A percentile compares a stretch with the other conserved stretches of the same genome.
Conservation (phyloP, 306 rosid species). For the Mucuna pruriens region DNA sequence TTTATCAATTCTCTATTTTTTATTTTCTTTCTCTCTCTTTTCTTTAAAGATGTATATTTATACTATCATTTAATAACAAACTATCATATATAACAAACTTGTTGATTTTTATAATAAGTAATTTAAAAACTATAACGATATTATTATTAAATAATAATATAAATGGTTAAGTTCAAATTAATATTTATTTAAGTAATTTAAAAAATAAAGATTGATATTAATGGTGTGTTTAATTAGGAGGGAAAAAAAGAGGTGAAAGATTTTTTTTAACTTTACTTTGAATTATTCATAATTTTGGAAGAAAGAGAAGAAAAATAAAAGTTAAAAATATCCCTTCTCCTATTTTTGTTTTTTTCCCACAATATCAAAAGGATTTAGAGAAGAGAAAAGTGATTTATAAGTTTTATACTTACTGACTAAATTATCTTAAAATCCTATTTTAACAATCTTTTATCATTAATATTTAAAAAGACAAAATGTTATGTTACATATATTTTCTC, state of each 20-base stretch:
- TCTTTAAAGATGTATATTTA: not conserved
- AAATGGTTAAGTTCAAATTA: too few relatives aligned
- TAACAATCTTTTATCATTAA: too few relatives aligned
- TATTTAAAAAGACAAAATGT: not conserved
- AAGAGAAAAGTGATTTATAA: not conserved
- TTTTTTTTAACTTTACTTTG: not conserved
- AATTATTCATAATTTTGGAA: not conserved
- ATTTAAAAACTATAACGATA: too few relatives aligned
- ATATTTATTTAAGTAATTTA: not conserved
- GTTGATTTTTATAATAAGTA: too few relatives aligned
- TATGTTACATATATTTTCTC: too few relatives aligned
- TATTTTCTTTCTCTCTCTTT: not conserved
- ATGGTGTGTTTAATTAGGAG: not conserved
- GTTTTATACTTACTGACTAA: not conserved
- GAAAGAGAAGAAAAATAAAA: not conserved
- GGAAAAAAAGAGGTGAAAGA: not conserved
- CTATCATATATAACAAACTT: too few relatives aligned
- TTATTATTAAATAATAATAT: too few relatives aligned
- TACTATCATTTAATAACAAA: too few relatives aligned
- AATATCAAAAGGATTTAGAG: too few relatives aligned
- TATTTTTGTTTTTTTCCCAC: not conserved
- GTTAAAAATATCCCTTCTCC: not conserved
- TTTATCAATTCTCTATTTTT: not conserved
- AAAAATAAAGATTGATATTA: not conserved
- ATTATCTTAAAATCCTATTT: too few relatives aligned